These are phyloP conservation scores for Fraxinus dipetala DNA, from an alignment of 305 asterid species.

Conservation along the genomic window DNA sequence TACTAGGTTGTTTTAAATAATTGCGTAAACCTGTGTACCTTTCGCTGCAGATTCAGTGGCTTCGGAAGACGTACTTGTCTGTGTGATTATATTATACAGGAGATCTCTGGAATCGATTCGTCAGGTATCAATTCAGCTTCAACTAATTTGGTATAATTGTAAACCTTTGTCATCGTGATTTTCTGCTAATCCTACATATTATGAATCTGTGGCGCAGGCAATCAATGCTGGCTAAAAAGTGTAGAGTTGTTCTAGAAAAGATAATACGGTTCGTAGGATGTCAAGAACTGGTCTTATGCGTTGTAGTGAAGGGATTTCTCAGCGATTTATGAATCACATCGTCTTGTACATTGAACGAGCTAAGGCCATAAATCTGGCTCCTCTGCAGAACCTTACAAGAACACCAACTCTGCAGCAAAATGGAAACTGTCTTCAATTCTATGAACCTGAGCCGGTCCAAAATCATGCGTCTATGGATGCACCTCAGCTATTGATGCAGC, in stretches of 20 bases:
- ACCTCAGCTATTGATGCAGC: conserved; percentile 14
- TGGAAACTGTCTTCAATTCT: conserved; percentile 24
- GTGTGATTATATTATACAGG: background rate
- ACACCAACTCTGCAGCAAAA: conserved; percentile 29
- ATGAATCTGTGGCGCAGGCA: conserved; percentile 25
- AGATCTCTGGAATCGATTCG: conserved; percentile 23
- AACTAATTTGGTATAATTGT: background rate
- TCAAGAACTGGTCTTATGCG: conserved; percentile 27
- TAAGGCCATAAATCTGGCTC: background rate
- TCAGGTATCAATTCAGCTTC: conserved; percentile 20
- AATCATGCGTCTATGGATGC: conserved; percentile 5
- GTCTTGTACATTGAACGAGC: background rate
- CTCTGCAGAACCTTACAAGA: conserved; percentile 6
- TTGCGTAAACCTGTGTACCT: background rate
- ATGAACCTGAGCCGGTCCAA: background rate
- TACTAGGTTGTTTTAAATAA: background rate
- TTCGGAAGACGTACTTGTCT: conserved; percentile 20
- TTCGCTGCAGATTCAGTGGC: conserved; percentile 29
- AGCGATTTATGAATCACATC: conserved; percentile 4
- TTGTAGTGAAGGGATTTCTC: conserved; percentile 20
- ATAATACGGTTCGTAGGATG: conserved; percentile 13
- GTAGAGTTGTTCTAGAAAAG: background rate
- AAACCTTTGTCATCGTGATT: background rate
- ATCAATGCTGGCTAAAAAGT: conserved; percentile 18
- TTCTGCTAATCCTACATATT: background rate